Evolutionary conservation across 495 filamentous ascomycete genomes (phyloP), one percentile per base, ranked within the genome.

Genomic region (Daldinia concentrica): DNA sequence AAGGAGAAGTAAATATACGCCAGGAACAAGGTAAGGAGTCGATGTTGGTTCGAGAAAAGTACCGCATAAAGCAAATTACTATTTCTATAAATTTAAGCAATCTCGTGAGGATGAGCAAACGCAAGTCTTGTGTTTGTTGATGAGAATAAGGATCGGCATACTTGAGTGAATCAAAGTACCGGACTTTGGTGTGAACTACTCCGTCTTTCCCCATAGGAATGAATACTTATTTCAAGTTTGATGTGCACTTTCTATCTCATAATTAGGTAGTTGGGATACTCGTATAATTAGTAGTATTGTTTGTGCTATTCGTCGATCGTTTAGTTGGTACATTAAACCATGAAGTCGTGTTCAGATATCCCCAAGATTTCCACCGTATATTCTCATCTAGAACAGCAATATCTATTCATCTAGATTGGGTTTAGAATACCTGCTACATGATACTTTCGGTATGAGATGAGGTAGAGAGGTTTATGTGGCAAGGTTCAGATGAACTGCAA

Each of bases 101-200:
- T 15, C 29, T 24, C n/a, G 7, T 15, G 30, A 66, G 15, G 62
- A 62, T 43, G 52, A 59, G 58, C 55, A 67, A 68, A 64, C 64
- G 69, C 54, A 29, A 14, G 17, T 27, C n/a, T 2, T 37, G 29
- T 45, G 68, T 72, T 72, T 66, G 62, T 72, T 24, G 30, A n/a
- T 14, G 43, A 17, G 58, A 59, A 62, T 65, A 65, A 51, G n/a
- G 57, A 61, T 56, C 58, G 56, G 14, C 62, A 60, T 62, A 51
- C 41, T 8, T 54, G 36, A 17, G 34, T 64, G 37, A 45, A 57
- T 55, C 17, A 17, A n/a, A 39, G 19, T 43, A 22, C 26, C 0
- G 22, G 15, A 11, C 6, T 29, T 54, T 15, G 27, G 12, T 30
- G 50, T 3, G 14, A 17, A 48, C 5, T 1, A 54, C 12, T 37